These are phyloP conservation scores for Hygrocybe punicea DNA, from an alignment of 768 basidiomycete genomes.

Conservation along the genomic window DNA sequence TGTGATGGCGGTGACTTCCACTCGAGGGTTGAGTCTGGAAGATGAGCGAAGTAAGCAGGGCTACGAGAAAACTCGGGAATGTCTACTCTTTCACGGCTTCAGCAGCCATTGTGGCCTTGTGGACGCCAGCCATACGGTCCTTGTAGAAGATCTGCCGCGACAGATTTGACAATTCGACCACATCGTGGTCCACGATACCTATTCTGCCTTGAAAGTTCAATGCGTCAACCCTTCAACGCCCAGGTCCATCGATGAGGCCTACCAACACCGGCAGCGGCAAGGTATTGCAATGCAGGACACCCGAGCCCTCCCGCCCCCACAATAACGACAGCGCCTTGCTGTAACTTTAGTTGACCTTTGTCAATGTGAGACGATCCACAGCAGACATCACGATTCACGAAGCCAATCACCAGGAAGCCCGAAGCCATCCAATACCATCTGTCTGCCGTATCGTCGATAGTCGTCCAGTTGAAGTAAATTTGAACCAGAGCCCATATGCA, in stretches of 20 bases:
- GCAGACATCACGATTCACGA: background rate
- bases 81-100: conserved; percentile 59
- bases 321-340: conserved; percentile 71
- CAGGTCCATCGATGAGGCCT: conserved; percentile 22
- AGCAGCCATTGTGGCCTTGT: conserved; percentile 82
- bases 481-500: background rate
- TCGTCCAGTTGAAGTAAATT: conserved; percentile 43
- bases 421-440: conserved; percentile 91
- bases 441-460: conserved; percentile 89
- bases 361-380: conserved; percentile 5
- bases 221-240: background rate
- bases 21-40: conserved; percentile 67
- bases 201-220: conserved; percentile 50
- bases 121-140: conserved; percentile 66
- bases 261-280: conserved; percentile 92
- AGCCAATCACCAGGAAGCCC: conserved; percentile 69
- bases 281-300: conserved; percentile 92
- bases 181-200: conserved; percentile 85
- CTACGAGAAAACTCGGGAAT: background rate
- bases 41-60: conserved; percentile 4
- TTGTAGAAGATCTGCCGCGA: conserved; percentile 91
- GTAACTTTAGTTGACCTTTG: conserved; percentile 76
- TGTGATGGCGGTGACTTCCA: conserved; percentile 55
- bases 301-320: conserved; percentile 96
- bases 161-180: conserved; percentile 84